These are phyloP conservation scores for Colletotrichum navitas DNA, from an alignment of 2,329 filamentous ascomycete species.

Conservation along the genomic window DNA sequence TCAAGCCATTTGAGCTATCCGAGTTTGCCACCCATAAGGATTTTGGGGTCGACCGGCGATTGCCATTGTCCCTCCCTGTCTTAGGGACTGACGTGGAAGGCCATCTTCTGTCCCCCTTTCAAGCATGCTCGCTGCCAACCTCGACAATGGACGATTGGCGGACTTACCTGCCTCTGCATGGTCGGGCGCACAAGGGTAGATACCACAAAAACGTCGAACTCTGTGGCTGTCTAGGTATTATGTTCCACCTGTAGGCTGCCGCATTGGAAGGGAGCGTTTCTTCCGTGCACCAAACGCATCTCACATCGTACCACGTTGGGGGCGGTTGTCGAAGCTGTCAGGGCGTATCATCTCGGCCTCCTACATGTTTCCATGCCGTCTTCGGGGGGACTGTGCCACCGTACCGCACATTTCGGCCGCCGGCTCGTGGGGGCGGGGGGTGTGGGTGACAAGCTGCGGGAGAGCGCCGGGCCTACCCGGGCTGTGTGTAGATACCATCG, in stretches of 20 bases:
- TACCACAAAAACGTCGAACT: not conserved
- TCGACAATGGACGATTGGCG: not conserved
- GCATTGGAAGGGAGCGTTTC: not conserved
- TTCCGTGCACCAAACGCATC: not conserved
- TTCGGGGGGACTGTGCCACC: not conserved
- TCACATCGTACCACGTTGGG: not conserved
- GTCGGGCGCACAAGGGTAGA: not conserved
- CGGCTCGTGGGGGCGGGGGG: not conserved
- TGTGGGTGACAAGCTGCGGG: not conserved
- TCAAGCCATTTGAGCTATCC: slow-evolving; percentile 1
- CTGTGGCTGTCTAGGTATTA: not conserved
- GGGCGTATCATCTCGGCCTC: slow-evolving; percentile 16
- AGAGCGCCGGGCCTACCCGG: not conserved
- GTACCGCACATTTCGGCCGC: too few species aligned
- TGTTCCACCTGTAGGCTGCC: not conserved
- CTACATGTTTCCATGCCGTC: slow-evolving; percentile 18
- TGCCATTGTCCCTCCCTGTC: not conserved
- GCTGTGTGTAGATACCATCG: not conserved
- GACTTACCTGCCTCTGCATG: not conserved
- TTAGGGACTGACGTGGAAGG: not conserved
- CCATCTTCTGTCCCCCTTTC: not conserved
- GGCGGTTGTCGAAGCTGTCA: slow-evolving; percentile 2
- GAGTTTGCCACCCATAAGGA: too few species aligned
- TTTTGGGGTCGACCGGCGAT: not conserved
- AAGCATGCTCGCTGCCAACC: not conserved